Percentiles rank a stretch among this genome's conserved stretches.
Evolutionary conservation across 1,284 basidiomycete species (phyloP).

Genomic region (Ustilago cynodontis): DNA sequence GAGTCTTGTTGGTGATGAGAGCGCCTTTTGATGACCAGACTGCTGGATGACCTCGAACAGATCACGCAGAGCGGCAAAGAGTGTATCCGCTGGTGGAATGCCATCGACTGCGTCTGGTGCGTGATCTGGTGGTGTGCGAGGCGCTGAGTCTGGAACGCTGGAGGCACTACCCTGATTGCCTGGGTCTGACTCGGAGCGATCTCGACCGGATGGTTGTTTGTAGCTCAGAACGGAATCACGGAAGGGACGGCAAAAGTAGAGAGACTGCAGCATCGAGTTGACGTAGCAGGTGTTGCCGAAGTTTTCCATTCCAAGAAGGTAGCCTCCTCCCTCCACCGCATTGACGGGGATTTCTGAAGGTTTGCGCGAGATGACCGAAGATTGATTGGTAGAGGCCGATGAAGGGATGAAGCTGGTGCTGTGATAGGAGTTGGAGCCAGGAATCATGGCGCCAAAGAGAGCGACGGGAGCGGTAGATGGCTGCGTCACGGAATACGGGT

Average conservation of each 20-base stretch:
- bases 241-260: slow-evolving; percentile 89
- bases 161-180: slow-evolving; percentile 10
- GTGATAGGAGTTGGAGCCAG: slow-evolving; percentile 25
- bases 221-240: slow-evolving; percentile 76
- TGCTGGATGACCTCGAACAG: slow-evolving; percentile 54
- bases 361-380: slow-evolving; percentile 27
- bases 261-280: slow-evolving; percentile 95
- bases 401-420: slow-evolving; percentile 52
- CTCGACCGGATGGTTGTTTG: slow-evolving; percentile 12
- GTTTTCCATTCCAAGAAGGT: slow-evolving; percentile 64
- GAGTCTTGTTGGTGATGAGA: slow-evolving; percentile 37
- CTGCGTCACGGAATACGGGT: slow-evolving; percentile 25
- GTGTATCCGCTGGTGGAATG: slow-evolving; percentile 40
- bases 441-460: slow-evolving; percentile 39
- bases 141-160: slow-evolving; percentile 13
- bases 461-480: slow-evolving; percentile 12
- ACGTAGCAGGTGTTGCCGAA: slow-evolving; percentile 77
- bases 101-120: slow-evolving; percentile 28
- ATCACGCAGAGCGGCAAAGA: slow-evolving; percentile 51
- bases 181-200: slow-evolving; percentile 25
- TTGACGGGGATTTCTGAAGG: slow-evolving; percentile 45
- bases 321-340: slow-evolving; percentile 35
- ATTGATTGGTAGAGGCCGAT: slow-evolving; percentile 34
- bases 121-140: slow-evolving; percentile 19
- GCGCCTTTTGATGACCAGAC: slow-evolving; percentile 32